phyloP scores from a whole-genome alignment of 2,329 filamentous ascomycete species.

The Colletotrichum agaves region DNA sequence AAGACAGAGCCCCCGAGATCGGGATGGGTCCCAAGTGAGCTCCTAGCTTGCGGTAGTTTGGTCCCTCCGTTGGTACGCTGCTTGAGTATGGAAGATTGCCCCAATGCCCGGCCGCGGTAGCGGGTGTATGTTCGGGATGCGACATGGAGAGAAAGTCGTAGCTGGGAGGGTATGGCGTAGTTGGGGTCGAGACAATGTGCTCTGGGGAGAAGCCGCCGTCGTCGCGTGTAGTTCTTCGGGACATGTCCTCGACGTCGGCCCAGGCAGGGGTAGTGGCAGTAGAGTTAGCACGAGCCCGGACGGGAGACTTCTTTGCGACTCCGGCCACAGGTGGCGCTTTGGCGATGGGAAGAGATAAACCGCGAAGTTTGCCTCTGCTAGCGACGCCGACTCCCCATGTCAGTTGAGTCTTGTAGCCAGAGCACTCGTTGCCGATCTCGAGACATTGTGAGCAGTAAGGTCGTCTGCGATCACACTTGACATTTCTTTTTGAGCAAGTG shows the following conservation, averaged over 20 bases:
- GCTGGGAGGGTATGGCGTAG: slow-evolving; percentile 50
- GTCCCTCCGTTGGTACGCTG: slow-evolving; percentile 51
- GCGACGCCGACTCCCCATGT: slow-evolving; percentile 98
- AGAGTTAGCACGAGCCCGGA: slow-evolving; percentile 59
- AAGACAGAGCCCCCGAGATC: slow-evolving; percentile 62
- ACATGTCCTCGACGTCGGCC: slow-evolving; percentile 51
- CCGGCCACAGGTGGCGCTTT: slow-evolving; percentile 67
- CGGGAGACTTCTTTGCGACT: slow-evolving; percentile 59
- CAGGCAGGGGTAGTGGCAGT: slow-evolving; percentile 51
- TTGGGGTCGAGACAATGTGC: slow-evolving; percentile 56
- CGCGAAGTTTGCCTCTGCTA: slow-evolving; percentile 92
- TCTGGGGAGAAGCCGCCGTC: slow-evolving; percentile 51
- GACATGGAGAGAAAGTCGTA: slow-evolving; percentile 65
- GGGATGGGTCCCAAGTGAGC: slow-evolving; percentile 52
- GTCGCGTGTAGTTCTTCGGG: slow-evolving; percentile 48
- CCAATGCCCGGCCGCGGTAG: slow-evolving; percentile 55
- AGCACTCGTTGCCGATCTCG: slow-evolving; percentile 90
- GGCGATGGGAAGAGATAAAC: slow-evolving; percentile 79
- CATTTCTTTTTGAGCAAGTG: slow-evolving; percentile 83
- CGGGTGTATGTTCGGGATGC: slow-evolving; percentile 56
- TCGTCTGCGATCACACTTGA: slow-evolving; percentile 89
- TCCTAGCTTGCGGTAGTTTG: slow-evolving; percentile 57
- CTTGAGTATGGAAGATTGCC: slow-evolving; percentile 59
- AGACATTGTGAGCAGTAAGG: slow-evolving; percentile 97
- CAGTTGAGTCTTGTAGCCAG: slow-evolving; percentile 94